Base-by-base conservation (phyloP, 177 flowering plant genomes). In the Vitis hybrid region DNA sequence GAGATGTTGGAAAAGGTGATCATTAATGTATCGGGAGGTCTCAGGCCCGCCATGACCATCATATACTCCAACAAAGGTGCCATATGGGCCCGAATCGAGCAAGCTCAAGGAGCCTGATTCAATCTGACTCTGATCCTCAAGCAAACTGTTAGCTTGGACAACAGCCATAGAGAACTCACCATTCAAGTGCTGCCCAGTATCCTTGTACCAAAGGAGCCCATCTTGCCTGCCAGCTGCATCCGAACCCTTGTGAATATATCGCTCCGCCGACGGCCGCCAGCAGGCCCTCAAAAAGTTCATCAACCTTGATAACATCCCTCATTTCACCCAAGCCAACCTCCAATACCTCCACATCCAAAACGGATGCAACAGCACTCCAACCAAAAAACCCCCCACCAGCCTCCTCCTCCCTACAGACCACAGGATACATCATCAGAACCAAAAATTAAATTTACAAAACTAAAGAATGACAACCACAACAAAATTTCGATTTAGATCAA, bases 221-320 rank as follows among this genome's bases (percentile, higher is more conserved):
- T 88, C 90, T 71, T 81, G 89, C 59, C 82, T 69, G 64, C 89
- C 89, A 52, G 76, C 82, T 56, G 81, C 72, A 74, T 86, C 89
- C 58, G 88, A 77, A 66, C 81, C 80, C 2, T 78, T 26, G 18
- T 77, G 82, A 29, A 73, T 76, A 65, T 71, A 77, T 10, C 72
- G 74, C 66, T 80, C 86, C 20, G 84, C 78, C 51, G 87, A 82
- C 31, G 90, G 90, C 77, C 74, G 75, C 87, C 86, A 87, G 66
- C 95, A 88, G 82, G 89, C 87, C 79, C 85, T 85, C 81, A 90
- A 72, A 76, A 87, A 78, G 78, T 87, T 85, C 80, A 90, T 83
- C 85, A 85, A 81, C 74, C 68, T 80, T 73, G 92, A 83, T 84
- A 90, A 78, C 94, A 90, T 90, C 92, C 94, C 94, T 88, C 94